Evolutionary conservation across 208 protist genomes (phyloP), one percentile per base, ranked within the genome.

Genomic region (Porcisia hertigi): DNA sequence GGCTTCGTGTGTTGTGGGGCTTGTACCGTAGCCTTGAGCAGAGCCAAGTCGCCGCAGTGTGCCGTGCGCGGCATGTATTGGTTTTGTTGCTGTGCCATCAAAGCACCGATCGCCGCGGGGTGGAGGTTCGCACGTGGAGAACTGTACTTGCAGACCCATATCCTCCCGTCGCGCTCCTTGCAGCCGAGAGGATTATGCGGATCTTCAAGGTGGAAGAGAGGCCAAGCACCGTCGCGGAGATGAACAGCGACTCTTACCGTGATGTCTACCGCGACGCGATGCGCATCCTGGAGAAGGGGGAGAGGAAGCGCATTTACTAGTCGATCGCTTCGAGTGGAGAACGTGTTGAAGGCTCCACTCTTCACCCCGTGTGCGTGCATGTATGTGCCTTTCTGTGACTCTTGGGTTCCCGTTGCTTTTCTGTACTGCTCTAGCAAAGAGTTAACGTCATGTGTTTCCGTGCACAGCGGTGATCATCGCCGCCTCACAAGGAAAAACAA

Each of bases 1-100:
- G 89, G 3, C 63, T 63, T 47, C 86, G 86, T 41, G 79, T 93
- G n/a, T 76, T 94, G 30, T 96, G 92, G 92, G 89, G 86, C 3
- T 58, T 94, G 7, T 96, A 96, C 65, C 66, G 90, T 30, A 80
- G 79, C 8, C 84, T 96, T 1, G 75, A 67, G n/a, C 58, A 62
- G 20, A 85, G 84, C 23, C 86, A 96, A 39, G 77, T 60, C 3
- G 67, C 75, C 30, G 75, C 85, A n/a, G 89, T 82, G 36, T 93
- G 92, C 69, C 79, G 87, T 7, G 85, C 89, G 0, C 86, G 92
- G 12, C 85, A 89, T 64, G 86, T 92, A 52, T 77, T 96, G 43
- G 84, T 87, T 64, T 60, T 77, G 25, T 64, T 85, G 71, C 71
- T 87, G 58, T 63, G 79, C 9, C 59, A 73, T 52, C 41, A 73